phyloP scores from a whole-genome alignment of 1,284 basidiomycete species.

The Cutaneotrichosporon daszewskae region DNA sequence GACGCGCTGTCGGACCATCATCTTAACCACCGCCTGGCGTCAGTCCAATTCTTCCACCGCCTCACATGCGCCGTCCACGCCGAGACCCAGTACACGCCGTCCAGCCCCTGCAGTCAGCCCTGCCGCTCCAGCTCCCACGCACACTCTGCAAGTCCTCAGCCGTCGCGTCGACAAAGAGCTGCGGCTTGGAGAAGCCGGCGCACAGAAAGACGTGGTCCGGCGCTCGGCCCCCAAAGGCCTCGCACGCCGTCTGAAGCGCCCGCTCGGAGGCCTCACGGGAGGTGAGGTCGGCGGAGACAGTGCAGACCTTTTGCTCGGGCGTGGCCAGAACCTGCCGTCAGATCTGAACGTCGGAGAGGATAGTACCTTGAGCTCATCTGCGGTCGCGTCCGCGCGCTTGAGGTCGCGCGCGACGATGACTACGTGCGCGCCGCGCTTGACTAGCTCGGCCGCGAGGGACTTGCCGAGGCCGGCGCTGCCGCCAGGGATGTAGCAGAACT shows the following conservation, averaged over 20 bases:
- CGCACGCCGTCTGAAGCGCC: constrained; percentile 60
- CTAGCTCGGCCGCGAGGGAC: constrained; percentile 62
- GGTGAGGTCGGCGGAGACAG: constrained; percentile 61
- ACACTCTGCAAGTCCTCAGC: constrained; percentile 58
- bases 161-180: constrained; percentile 65
- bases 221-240: constrained; percentile 53
- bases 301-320: constrained; percentile 56
- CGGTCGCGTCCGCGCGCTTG: constrained; percentile 57
- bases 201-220: constrained; percentile 75
- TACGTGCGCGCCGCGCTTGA: constrained; percentile 68
- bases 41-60: not conserved
- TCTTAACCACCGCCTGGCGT: constrained; percentile 56
- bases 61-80: constrained; percentile 64
- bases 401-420: constrained; percentile 70
- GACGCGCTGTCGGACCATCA: constrained; percentile 59
- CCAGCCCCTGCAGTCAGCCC: constrained; percentile 40
- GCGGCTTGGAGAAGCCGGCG: constrained; percentile 64
- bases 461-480: constrained; percentile 75
- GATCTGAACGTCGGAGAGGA: constrained; percentile 32
- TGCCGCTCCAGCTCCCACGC: no score
- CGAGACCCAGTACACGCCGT: constrained; percentile 52
- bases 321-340: constrained; percentile 37
- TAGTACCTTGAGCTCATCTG: constrained; percentile 59
- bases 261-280: constrained; percentile 52
- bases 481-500: constrained; percentile 75